Conservation (phyloP, 148 eudicot genomes). For the Vaccinium darrowii region DNA sequence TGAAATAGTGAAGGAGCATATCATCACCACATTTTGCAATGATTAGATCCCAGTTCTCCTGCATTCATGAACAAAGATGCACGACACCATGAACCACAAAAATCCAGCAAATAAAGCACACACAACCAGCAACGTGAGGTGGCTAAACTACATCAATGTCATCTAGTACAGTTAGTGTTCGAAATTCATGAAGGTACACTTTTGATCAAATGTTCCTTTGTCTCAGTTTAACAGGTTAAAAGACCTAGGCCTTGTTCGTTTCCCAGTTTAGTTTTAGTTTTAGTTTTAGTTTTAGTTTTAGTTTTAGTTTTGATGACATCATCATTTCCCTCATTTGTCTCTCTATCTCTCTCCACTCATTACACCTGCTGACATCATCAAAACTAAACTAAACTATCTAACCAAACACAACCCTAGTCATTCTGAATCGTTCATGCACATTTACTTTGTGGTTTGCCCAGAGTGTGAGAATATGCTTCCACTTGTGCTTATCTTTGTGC, state of each 20-base stretch:
- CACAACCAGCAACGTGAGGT: background rate
- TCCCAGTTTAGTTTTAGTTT: no score
- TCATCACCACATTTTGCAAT: constrained; percentile 18
- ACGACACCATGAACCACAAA: background rate
- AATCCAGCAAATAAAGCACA: background rate
- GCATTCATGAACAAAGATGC: constrained; percentile 16
- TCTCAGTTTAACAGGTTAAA: background rate
- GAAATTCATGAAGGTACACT: background rate
- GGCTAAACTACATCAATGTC: background rate
- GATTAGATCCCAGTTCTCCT: constrained; percentile 36
- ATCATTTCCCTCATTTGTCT: no score
- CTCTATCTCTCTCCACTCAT: no score
- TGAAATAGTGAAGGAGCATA: constrained; percentile 19
- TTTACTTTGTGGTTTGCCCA: background rate
- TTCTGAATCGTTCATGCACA: background rate
- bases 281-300: no score
- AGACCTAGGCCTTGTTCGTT: no score
- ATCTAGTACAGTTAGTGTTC: background rate
- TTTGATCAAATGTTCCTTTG: background rate
- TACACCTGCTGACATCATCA: no score
- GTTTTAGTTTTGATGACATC: no score
- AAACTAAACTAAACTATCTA: no score
- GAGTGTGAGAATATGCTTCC: background rate
- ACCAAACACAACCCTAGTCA: background rate
- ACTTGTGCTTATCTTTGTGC: background rate